Evolutionary conservation across 177 flowering plant genomes (phyloP), one percentile per base, ranked within the genome.

Genomic region (Vitis hybrid): DNA sequence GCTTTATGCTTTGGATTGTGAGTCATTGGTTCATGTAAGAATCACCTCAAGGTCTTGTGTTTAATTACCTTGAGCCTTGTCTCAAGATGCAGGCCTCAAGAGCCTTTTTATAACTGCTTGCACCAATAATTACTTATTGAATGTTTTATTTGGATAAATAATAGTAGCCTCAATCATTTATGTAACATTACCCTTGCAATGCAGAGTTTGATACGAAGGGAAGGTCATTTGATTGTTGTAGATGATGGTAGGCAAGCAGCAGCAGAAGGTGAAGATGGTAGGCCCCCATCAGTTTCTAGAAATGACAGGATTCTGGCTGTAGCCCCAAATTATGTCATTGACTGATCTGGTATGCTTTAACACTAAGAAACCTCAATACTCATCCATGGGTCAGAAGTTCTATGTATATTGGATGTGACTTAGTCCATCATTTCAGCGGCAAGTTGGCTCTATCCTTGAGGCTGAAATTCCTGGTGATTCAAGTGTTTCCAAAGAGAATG

Each of bases 211-310:
- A 78, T 95, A 61, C 74, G 83, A 65, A 85, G 86, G 65, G 99
- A 95, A 80, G 99, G 99, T n/a, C 86, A 83, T 79, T 71, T 95
- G 82, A 88, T 95, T 49, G 96, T 93, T 30, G 72, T 95, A 60
- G 90, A 90, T 49, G 97, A 89, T 64, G 94, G 96, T 19, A 77
- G 73, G 32, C 80, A 81, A 61, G 82, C 66, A 63, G 82, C 73
- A 66, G 82, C 74, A 12, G 91, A 76, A 12, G 91, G 79, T 17
- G 86, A 73, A 68, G 88, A 79, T 65, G 83, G 71, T 6, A 73
- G 71, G 70, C 77, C 71, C 4, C 15, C 81, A 12, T 67, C 83
- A 55, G 62, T 74, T 4, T 77, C 91, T 45, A 80, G 94, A 76
- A 85, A 90, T 73, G 83, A 87, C 75, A 82, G 99, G 72, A 89